These are phyloP conservation scores for Tilletia setariae DNA, from an alignment of 1,284 basidiomycete genomes.

Conservation along the genomic window DNA sequence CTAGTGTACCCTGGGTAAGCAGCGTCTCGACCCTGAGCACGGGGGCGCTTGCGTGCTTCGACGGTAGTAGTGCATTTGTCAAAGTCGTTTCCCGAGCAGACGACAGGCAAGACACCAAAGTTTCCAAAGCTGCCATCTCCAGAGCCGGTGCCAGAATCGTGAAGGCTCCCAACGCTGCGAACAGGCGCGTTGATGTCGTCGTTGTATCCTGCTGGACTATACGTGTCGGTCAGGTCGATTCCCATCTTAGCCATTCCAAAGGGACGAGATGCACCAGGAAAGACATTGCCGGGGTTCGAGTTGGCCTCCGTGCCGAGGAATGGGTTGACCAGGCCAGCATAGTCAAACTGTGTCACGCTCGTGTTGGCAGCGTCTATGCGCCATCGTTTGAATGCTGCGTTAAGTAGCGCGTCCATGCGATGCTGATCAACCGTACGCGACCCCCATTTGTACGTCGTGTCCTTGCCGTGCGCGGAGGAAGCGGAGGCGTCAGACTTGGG, in stretches of 20 bases:
- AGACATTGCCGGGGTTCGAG: conserved; percentile 33
- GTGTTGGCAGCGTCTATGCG: not conserved
- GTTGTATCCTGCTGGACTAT: conserved; percentile 42
- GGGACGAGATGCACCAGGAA: conserved; percentile 38
- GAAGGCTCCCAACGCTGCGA: conserved; percentile 39
- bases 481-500: too few relatives aligned
- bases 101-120: conserved; percentile 41
- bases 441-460: not conserved
- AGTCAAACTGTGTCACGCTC: not conserved
- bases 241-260: conserved; percentile 46
- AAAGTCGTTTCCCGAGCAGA: conserved; percentile 33
- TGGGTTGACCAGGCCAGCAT: conserved; percentile 20
- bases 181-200: conserved; percentile 29
- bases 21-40: conserved; percentile 25
- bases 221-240: conserved; percentile 25
- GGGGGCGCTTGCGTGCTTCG: conserved; percentile 33
- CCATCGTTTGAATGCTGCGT: not conserved
- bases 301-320: conserved; percentile 28
- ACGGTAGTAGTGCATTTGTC: conserved; percentile 37
- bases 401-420: not conserved
- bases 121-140: conserved; percentile 41
- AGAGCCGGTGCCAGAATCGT: conserved; percentile 47
- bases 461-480: too few relatives aligned
- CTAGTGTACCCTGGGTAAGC: conserved; percentile 44
- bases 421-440: not conserved